A percentile compares a stretch with the other conserved stretches of the same genome.
phyloP scores from a whole-genome alignment of 768 basidiomycete species.

The Psilocybe subaeruginosa region DNA sequence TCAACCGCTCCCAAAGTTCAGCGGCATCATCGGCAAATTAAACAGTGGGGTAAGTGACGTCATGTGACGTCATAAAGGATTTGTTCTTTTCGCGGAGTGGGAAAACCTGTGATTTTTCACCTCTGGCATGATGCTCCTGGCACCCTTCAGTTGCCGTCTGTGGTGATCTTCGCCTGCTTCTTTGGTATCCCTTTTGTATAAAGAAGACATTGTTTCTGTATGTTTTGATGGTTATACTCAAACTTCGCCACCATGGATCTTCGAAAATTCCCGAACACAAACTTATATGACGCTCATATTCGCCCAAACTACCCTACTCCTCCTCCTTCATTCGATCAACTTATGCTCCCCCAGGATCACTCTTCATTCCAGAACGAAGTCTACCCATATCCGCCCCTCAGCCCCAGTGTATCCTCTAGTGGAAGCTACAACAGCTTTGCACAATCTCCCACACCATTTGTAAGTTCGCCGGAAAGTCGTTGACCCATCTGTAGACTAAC shows the following conservation, averaged over 20 bases:
- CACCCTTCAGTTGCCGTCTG: constrained; percentile 4
- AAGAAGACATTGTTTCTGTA: neutral
- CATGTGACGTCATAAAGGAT: neutral
- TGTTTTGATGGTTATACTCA: neutral
- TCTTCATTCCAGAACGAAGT: neutral
- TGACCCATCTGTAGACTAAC: neutral
- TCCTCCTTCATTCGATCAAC: constrained; percentile 6
- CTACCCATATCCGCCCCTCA: constrained; percentile 1
- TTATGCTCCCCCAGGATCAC: neutral
- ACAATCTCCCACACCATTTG: neutral
- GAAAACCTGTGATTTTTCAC: neutral
- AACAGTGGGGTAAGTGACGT: neutral
- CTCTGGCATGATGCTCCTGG: neutral
- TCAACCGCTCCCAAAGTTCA: too few species aligned
- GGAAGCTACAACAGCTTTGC: neutral
- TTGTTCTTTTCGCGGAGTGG: constrained; percentile 2
- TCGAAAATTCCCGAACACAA: neutral
- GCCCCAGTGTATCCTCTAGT: neutral
- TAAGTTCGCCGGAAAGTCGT: neutral
- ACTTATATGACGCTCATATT: neutral
- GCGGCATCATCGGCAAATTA: too few species aligned
- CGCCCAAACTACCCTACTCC: constrained; percentile 4
- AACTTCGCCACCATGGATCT: neutral
- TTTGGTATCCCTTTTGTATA: neutral
- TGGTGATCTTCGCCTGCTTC: constrained; percentile 1